Percentiles rank a stretch among this genome's conserved stretches.
These are phyloP conservation scores for Scutellaria galericulata DNA, from an alignment of 257 asterid species.

Conservation along the genomic window DNA sequence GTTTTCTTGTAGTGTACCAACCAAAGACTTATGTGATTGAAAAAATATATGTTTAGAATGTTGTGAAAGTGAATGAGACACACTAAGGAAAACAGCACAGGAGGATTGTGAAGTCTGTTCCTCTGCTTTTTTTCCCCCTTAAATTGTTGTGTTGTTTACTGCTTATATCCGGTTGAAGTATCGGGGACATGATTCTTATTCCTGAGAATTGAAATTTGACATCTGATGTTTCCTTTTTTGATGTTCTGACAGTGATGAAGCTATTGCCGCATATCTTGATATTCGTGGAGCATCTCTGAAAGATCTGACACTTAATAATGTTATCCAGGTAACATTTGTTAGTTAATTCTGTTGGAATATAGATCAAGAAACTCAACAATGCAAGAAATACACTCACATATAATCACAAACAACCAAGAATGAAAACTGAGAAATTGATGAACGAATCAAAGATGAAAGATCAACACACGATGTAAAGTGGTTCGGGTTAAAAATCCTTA, in stretches of 20 bases:
- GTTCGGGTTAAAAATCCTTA: too few species aligned
- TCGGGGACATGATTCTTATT: too few species aligned
- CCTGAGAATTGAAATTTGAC: too few species aligned
- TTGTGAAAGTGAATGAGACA: not conserved
- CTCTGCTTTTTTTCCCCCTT: not conserved
- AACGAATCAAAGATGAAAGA: too few species aligned
- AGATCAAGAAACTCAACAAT: too few species aligned
- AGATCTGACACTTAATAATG: constrained; percentile 69
- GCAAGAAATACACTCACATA: too few species aligned
- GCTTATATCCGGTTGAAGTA: not conserved
- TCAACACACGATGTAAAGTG: too few species aligned
- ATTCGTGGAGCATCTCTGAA: constrained; percentile 66
- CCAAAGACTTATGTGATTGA: not conserved
- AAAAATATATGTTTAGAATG: not conserved
- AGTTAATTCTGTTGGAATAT: too few species aligned
- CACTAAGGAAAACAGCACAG: constrained; percentile 5
- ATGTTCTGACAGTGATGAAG: constrained; percentile 75
- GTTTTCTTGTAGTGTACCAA: too few species aligned
- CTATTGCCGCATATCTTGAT: constrained; percentile 91
- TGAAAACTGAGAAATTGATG: too few species aligned
- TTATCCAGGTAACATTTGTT: constrained; percentile 56
- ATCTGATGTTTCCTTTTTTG: constrained; percentile 21
- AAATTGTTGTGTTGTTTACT: constrained; percentile 19
- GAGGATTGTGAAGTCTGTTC: not conserved
- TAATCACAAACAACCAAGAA: too few species aligned